Evolutionary conservation across 2,329 filamentous ascomycete species (phyloP), one percentile per base, ranked within the genome.

Genomic region (Uncinocarpus reesii): DNA sequence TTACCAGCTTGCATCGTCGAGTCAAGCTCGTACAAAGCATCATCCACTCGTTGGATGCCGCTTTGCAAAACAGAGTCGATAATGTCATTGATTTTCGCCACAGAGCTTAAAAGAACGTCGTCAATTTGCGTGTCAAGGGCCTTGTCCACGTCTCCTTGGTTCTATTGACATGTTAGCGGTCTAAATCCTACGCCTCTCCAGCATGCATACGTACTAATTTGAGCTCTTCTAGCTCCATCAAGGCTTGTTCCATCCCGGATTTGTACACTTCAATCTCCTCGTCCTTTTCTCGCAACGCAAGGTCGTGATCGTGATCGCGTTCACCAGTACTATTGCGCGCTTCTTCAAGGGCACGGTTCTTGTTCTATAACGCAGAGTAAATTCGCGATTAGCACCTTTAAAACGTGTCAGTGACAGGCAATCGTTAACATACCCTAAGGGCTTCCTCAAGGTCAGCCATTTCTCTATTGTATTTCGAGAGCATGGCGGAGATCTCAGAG

Each of bases 1-100:
- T 98, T 98, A 66, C 92, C 92, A 34, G 90, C 92, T 65, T 96
- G 90, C 88, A 96, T 96, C 16, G 85, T 85, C 16, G 92, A 96
- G 67, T 98, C 92, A 36, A 98, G 75, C 66, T 98, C 92, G 69
- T 98, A 98, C 29, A 98, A 74, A 36, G 92, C 88, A 67, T 98
- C 92, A 60, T 98, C 92, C 11, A 98, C 89, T 37, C 92, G 83
- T 60, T 92, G 82, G 18, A 96, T 87, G 56, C 89, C 92, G 42
- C 86, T 83, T 64, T 96, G 89, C 32, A 98, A 74, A 2, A 98
- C 92, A 0, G 90, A 95, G 65, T 98, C 92, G 57, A 98, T 94
- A 46, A 98, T 90, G 58, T 94, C 88, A 70, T 94, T 92, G 65
- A 98, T 90, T 74, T 95, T 95, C 63, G 84, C 79, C 42, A 95